Percentiles rank a stretch among this genome's conserved stretches.
Conservation (phyloP, 352 stramenopile genomes). For the Phytophthora meadii region DNA sequence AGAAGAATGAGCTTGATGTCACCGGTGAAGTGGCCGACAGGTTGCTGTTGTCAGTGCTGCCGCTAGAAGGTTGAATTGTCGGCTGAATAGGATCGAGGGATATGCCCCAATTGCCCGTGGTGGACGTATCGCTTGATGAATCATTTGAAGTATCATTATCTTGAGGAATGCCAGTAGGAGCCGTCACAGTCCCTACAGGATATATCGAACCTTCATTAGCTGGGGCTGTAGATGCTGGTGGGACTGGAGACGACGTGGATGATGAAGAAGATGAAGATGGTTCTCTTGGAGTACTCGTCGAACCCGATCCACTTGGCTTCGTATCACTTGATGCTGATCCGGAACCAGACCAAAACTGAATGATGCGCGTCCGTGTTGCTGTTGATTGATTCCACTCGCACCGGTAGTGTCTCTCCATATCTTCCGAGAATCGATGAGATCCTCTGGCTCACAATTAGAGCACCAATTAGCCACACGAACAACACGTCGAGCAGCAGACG, state of each 20-base stretch:
- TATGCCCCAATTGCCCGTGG: neutral
- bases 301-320: neutral
- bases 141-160: conserved; percentile 5
- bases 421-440: conserved; percentile 23
- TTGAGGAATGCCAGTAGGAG: neutral
- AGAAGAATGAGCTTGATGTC: conserved; percentile 48
- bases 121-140: conserved; percentile 5
- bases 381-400: no score
- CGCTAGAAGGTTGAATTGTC: neutral
- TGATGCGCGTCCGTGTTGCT: neutral
- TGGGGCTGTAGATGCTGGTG: neutral
- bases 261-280: conserved; percentile 2
- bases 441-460: conserved; percentile 6
- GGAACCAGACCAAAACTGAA: conserved; percentile 1
- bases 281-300: neutral
- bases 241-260: neutral
- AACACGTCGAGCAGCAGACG: conserved; percentile 10
- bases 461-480: conserved; percentile 27
- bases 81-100: neutral
- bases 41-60: conserved; percentile 5
- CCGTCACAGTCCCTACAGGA: neutral
- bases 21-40: conserved; percentile 25
- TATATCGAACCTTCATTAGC: neutral
- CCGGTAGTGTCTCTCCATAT: neutral
- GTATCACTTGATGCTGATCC: neutral